These are phyloP conservation scores for Suillus americanus DNA, from an alignment of 768 basidiomycete genomes.

Conservation along the genomic window DNA sequence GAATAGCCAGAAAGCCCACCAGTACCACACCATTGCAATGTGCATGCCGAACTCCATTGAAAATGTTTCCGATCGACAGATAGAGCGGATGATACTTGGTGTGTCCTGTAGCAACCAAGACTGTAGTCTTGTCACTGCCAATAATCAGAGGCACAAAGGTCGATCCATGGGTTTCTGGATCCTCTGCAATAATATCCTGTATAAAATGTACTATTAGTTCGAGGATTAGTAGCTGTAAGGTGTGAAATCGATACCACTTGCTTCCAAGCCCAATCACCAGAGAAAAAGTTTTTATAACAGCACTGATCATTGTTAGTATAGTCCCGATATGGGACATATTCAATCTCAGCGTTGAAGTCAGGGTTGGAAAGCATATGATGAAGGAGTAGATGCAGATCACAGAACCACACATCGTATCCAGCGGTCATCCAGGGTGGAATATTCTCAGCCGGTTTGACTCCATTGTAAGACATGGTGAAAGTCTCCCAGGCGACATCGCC, in stretches of 20 bases:
- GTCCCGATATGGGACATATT: conserved; percentile 18
- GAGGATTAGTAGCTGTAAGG: too few species aligned
- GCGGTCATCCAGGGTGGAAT: conserved; percentile 26
- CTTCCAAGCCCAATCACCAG: conserved; percentile 30
- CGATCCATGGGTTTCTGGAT: conserved; percentile 26
- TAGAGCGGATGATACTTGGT: conserved; percentile 29
- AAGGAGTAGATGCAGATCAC: conserved; percentile 15
- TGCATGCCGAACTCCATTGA: conserved; percentile 20
- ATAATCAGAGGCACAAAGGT: conserved; percentile 33
- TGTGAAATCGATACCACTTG: conserved; percentile 26
- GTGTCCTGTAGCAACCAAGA: conserved; percentile 31
- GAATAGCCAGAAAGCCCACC: conserved; percentile 26
- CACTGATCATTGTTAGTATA: conserved; percentile 10
- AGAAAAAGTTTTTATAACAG: conserved; percentile 21
- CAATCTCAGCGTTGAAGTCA: conserved; percentile 19
- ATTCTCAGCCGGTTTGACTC: conserved; percentile 13
- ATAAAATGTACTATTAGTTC: not conserved
- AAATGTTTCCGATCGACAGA: conserved; percentile 17
- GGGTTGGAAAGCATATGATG: conserved; percentile 23
- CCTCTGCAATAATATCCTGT: conserved; percentile 25
- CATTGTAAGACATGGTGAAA: conserved; percentile 18
- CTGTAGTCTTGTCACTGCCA: conserved; percentile 43
- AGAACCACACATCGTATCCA: conserved; percentile 29
- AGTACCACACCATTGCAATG: conserved; percentile 18
- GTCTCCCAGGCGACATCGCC: conserved; percentile 32